Evolutionary conservation across 805 yeast species (phyloP).

Genomic region (Saccharomycopsis selenospora): DNA sequence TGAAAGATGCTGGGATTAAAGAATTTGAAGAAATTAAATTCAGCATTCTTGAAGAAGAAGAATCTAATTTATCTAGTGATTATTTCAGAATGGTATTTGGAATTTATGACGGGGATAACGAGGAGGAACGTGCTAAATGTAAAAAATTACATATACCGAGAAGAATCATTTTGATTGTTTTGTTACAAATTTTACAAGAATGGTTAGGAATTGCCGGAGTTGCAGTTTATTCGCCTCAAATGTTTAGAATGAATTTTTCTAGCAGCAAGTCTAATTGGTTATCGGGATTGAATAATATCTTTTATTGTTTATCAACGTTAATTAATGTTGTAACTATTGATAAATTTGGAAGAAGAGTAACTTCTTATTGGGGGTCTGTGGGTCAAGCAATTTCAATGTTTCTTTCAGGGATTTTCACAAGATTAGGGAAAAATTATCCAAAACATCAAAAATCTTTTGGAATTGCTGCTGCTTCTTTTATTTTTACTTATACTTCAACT

Average conservation of each 20-base stretch:
- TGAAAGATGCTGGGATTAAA: conserved; percentile 33
- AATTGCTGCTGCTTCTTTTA: conserved; percentile 57
- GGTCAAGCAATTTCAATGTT: conserved; percentile 44
- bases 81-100: conserved; percentile 43
- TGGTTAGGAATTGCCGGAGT: conserved; percentile 65
- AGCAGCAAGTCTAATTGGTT: conserved; percentile 49
- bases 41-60: conserved; percentile 19
- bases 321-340: conserved; percentile 55
- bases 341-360: conserved; percentile 58
- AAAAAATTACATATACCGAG: conserved; percentile 56
- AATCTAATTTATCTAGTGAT: conserved; percentile 36
- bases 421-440: conserved; percentile 27
- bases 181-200: conserved; percentile 64
- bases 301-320: conserved; percentile 46
- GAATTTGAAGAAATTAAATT: conserved; percentile 19
- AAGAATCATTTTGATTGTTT: conserved; percentile 42
- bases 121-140: conserved; percentile 34
- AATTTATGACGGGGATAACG: conserved; percentile 36
- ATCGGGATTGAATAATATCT: conserved; percentile 56
- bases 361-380: conserved; percentile 41
- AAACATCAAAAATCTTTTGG: conserved; percentile 40
- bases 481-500: conserved; percentile 38
- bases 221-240: conserved; percentile 53
- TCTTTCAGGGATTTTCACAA: conserved; percentile 42
- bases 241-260: conserved; percentile 43